Conservation (phyloP, 495 filamentous ascomycete genomes). For the Penicillium maclennaniae region DNA sequence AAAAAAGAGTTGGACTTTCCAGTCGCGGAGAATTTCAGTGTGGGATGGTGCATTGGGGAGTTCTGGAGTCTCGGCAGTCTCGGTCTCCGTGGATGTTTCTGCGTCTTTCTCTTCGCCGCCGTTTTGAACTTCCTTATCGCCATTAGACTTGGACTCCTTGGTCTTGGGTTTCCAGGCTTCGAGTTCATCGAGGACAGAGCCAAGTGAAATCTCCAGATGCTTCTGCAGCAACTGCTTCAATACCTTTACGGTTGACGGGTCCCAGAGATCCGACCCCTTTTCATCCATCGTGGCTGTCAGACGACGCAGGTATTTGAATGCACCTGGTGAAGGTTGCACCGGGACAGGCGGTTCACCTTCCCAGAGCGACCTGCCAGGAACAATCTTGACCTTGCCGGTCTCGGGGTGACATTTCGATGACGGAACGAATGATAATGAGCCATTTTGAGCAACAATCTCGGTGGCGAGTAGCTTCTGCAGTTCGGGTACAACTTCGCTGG, state of each 20-base stretch:
- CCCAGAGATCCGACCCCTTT: slow-evolving; percentile 80
- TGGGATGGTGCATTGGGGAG: slow-evolving; percentile 6
- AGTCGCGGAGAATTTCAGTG: slow-evolving; percentile 39
- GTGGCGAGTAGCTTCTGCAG: slow-evolving; percentile 55
- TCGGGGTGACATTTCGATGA: slow-evolving; percentile 4
- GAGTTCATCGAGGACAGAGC: slow-evolving; percentile 23
- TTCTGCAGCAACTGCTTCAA: slow-evolving; percentile 56
- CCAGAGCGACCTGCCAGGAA: slow-evolving; percentile 62
- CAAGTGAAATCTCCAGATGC: slow-evolving; percentile 22
- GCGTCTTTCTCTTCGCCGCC: background rate
- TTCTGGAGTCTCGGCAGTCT: slow-evolving; percentile 1
- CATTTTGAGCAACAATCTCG: slow-evolving; percentile 22
- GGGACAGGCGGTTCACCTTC: slow-evolving; percentile 74
- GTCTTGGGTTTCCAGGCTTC: slow-evolving; percentile 7
- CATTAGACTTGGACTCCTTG: slow-evolving; percentile 3
- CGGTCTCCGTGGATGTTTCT: background rate
- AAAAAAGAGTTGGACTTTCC: slow-evolving; percentile 71
- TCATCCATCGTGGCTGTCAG: slow-evolving; percentile 63
- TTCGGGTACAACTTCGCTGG: slow-evolving; percentile 46
- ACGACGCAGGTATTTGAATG: slow-evolving; percentile 69
- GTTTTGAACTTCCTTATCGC: slow-evolving; percentile 3
- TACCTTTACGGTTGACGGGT: slow-evolving; percentile 56
- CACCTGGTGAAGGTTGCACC: slow-evolving; percentile 71
- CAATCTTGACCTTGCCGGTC: slow-evolving; percentile 12
- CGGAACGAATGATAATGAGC: slow-evolving; percentile 11